Percentiles rank a stretch among this genome's conserved stretches.
These are phyloP conservation scores for Pseudomassariella vexata DNA, from an alignment of 2,329 filamentous ascomycete genomes.

Conservation along the genomic window DNA sequence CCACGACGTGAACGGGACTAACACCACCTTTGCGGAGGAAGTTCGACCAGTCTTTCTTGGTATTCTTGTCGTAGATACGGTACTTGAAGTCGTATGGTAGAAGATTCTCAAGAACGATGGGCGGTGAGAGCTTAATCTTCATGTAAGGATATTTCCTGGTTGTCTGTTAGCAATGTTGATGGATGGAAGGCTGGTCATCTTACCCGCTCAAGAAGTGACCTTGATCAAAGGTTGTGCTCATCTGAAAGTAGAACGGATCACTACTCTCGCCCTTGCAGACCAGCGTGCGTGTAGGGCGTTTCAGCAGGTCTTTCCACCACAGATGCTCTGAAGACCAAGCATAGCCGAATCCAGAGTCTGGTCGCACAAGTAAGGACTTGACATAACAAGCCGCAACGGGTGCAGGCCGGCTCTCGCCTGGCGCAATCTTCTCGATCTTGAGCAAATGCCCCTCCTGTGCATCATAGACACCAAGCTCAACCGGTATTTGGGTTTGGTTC, in stretches of 20 bases:
- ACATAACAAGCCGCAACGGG: conserved; percentile 89
- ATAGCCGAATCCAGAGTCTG: conserved; percentile 94
- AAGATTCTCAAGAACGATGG: conserved; percentile 89
- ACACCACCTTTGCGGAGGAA: conserved; percentile 94
- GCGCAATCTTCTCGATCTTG: conserved; percentile 96
- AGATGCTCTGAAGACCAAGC: conserved; percentile 86
- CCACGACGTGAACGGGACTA: conserved; percentile 94
- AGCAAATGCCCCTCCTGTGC: conserved; percentile 80
- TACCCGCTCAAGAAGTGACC: conserved; percentile 74
- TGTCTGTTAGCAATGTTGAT: conserved; percentile 22
- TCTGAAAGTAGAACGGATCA: conserved; percentile 94
- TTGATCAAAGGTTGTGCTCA: conserved; percentile 79
- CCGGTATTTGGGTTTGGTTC: conserved; percentile 93
- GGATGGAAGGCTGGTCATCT: conserved; percentile 18
- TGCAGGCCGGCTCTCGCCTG: conserved; percentile 82
- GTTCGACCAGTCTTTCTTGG: conserved; percentile 98
- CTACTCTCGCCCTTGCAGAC: conserved; percentile 83
- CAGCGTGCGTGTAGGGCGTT: conserved; percentile 77
- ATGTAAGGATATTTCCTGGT: conserved; percentile 83
- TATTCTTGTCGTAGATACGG: conserved; percentile 97
- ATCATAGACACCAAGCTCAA: conserved; percentile 89
- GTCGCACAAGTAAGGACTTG: conserved; percentile 81
- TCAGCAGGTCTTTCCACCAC: conserved; percentile 89
- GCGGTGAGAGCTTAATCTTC: conserved; percentile 85
- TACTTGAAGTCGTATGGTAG: conserved; percentile 99